Percentiles rank a stretch among this genome's conserved stretches.
These are phyloP conservation scores for Russula sp. DNA, from an alignment of 768 basidiomycete species.

Conservation along the genomic window DNA sequence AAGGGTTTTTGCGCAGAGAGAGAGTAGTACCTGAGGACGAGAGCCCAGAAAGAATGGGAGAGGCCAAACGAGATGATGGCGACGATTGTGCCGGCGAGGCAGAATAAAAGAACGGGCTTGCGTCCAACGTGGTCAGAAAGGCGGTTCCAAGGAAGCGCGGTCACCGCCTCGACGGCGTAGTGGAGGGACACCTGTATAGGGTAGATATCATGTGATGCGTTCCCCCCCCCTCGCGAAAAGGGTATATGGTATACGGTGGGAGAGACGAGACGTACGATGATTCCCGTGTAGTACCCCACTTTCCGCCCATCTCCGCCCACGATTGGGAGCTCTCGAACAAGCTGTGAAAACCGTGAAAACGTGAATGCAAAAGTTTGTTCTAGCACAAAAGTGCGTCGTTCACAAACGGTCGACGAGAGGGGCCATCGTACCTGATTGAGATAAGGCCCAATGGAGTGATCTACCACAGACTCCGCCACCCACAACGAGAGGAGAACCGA, in stretches of 20 bases:
- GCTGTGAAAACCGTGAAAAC: constrained; percentile 28
- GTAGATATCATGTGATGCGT: neutral
- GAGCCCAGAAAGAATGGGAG: constrained; percentile 29
- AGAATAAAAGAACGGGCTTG: constrained; percentile 32
- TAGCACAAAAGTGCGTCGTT: neutral
- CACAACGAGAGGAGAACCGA: constrained; percentile 36
- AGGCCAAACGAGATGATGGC: constrained; percentile 33
- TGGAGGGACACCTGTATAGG: constrained; percentile 37
- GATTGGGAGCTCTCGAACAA: constrained; percentile 37
- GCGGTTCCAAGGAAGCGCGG: constrained; percentile 40
- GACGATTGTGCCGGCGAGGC: constrained; percentile 26
- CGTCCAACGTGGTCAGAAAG: constrained; percentile 42
- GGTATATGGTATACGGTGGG: constrained; percentile 19
- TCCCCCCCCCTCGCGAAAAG: neutral
- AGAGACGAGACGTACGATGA: constrained; percentile 38
- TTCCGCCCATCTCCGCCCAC: constrained; percentile 38
- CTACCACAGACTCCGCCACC: constrained; percentile 42
- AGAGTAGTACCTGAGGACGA: constrained; percentile 19
- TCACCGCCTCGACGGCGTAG: constrained; percentile 38
- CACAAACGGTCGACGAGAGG: neutral
- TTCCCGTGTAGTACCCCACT: constrained; percentile 45
- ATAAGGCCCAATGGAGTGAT: constrained; percentile 43
- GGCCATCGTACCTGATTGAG: constrained; percentile 36
- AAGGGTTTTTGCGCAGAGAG: too few species aligned
- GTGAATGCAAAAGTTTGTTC: neutral